phyloP scores from a whole-genome alignment of 2,329 filamentous ascomycete species.

The Xylaria digitata region DNA sequence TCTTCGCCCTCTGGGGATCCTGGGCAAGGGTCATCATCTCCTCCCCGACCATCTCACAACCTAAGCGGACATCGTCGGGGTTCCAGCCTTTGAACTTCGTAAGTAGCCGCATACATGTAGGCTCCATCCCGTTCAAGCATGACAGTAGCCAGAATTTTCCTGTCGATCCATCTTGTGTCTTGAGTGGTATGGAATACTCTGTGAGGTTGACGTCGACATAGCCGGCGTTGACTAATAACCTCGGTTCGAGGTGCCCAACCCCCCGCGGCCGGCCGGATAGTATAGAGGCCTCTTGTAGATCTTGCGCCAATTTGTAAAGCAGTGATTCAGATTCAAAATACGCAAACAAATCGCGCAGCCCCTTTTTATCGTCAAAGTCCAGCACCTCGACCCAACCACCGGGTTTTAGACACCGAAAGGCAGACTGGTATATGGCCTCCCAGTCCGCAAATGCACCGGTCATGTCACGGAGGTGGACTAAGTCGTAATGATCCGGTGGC shows the following conservation, averaged over 20 bases:
- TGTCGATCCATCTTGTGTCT: constrained; percentile 57
- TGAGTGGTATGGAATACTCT: constrained; percentile 62
- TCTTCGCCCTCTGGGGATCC: constrained; percentile 56
- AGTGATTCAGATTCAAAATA: constrained; percentile 59
- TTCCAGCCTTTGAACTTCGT: constrained; percentile 66
- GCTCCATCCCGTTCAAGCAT: constrained; percentile 63
- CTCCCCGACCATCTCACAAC: constrained; percentile 60
- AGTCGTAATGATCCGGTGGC: constrained; percentile 62
- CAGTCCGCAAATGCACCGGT: constrained; percentile 68
- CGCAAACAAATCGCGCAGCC: constrained; percentile 52
- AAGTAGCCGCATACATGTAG: constrained; percentile 61
- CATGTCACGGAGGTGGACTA: constrained; percentile 68
- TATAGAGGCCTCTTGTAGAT: constrained; percentile 57
- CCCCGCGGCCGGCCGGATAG: constrained; percentile 60
- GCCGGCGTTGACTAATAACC: constrained; percentile 59
- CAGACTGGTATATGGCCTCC: constrained; percentile 64
- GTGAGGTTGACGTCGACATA: constrained; percentile 63
- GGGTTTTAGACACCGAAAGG: constrained; percentile 64
- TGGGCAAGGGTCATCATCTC: constrained; percentile 63
- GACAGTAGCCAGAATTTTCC: constrained; percentile 67
- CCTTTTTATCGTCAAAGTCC: constrained; percentile 63
- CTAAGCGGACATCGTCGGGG: constrained; percentile 58
- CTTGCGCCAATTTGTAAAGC: constrained; percentile 56
- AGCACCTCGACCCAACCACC: constrained; percentile 68
- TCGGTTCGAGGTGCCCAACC: constrained; percentile 58